Evolutionary conservation across 768 basidiomycete species (phyloP), one percentile per base, ranked within the genome.

Genomic region (Tubosaeta sp.): DNA sequence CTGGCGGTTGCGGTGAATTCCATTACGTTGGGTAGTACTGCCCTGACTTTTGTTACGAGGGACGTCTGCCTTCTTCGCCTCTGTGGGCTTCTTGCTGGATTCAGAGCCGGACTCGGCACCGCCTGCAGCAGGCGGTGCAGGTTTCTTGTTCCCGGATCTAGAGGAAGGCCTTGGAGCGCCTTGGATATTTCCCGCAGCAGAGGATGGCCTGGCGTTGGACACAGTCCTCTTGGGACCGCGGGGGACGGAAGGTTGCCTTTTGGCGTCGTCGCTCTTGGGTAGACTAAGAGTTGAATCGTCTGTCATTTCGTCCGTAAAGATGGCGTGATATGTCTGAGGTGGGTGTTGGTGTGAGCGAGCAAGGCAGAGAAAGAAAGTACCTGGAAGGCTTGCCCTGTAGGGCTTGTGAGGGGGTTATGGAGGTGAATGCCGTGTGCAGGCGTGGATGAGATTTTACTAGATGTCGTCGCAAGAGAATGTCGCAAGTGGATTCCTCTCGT

Each of bases 311-410:
- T 81, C 87, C 86, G 84, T 90, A 77, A 66, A 72, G 59, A 57
- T 62, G 68, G 53, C 38, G 55, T 69, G 71, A 67, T 70, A 55
- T 53, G 46, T 73, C 71, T 66, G 64, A 41, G 39, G 35, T 30
- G 30, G 54, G 22, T 45, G 58, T 62, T 59, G 51, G 58, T 59
- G 49, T 48, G 47, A 58, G 39, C 53, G 54, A 29, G 50, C 14
- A 39, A 46, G 34, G 29, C 16, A 39, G 48, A 18, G 16, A 29
- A 51, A 51, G 39, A 42, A 67, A 67, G 39, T 38, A 82, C 81
- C 75, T 76, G 69, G 72, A 77, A 70, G 83, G 81, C 80, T 87
- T 89, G 87, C 88, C 88, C 86, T 87, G 88, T 78, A 75, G 88
- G 88, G 88, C 88, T 75, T 83, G 87, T 90, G 87, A 76, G 83